Base-by-base conservation (phyloP, 768 basidiomycete species). In the Mrakia hoshinonis region DNA sequence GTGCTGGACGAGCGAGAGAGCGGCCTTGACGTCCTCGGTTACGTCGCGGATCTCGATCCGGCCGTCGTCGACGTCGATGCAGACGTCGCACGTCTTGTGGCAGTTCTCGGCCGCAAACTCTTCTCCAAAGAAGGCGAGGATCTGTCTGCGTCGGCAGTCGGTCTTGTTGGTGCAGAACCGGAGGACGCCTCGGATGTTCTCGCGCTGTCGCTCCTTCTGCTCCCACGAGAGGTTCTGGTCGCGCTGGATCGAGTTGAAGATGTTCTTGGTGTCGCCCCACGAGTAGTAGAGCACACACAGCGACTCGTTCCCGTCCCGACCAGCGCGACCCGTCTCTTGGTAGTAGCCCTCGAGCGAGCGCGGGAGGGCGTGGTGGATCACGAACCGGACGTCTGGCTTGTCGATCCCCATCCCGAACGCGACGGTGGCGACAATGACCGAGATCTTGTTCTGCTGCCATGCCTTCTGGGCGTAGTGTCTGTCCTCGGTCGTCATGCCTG, bases 351-450 rank as follows among this genome's bases (percentile, higher is more conserved):
- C 91, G 76, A 99, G 79, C 24, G 88, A 87, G 74, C 87, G 87
- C 1, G 95, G 91, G 75, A 96, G 77, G 67, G 86, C 85, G 72
- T 88, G 84, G 76, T 98, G 95, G 66, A 98, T 90, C 43, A 99
- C 95, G 76, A 87, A 95, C 74, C 92, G 89, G 9, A 95, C 92
- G 64, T 81, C 80, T 49, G 79, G 55, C 69, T 94, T 93, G 79
- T 94, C 91, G 63, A 95, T 91, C 0, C 95, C 94, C 93, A 98
- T 98, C 13, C 95, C 95, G 78, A 98, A 98, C 0, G 93, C 93
- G 74, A 93, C 92, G 55, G 96, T 99, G 3, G 95, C 95, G 54
- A 96, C 92, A 69, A 99, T 92, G 72, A 98, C 87, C 66, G 86
- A 83, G 74, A 87, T 85, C 36, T 82, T 79, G 3, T 87, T 89